Base-by-base conservation (phyloP, 2,329 filamentous ascomycete species). In the Fusarium sambucinum region DNA sequence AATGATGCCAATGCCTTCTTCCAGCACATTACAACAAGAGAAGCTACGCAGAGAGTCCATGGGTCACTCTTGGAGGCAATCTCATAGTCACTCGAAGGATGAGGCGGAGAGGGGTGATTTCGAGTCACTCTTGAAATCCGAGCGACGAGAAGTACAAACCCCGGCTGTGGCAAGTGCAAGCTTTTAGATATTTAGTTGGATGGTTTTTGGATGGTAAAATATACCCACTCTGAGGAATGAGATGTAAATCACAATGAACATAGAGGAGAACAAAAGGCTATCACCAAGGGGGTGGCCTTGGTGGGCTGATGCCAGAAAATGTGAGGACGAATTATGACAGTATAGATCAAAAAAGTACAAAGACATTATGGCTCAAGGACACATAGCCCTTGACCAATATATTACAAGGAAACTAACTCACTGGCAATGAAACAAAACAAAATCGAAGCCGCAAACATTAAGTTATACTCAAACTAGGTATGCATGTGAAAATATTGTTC, bases 401-500 rank as follows among this genome's bases (percentile, higher is more conserved):
- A 7, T 25, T 2, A 9, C 23, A 19, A 3, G 16, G 6, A 17
- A 37, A 19, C 27, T 16, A 37, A 19, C 27, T 16, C 12, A 25
- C 13, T 37, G 21, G n/a, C 14, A 19, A 19, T 19, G 23, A n/a
- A 29, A 14, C 6, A 12, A 13, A 11, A 9, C 14, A 14, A n/a
- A 44, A 29, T 29, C 13, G 16, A 40, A 50, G 17, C 9, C 17
- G 11, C 16, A 25, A 11, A 12, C 21, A 40, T 9, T 10, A 29
- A 12, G 9, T 17, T 21, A 6, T 38, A 29, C 9, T 14, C 17
- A 51, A 35, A 38, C 19, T 11, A n/a, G n/a, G n/a, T n/a, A 32
- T 45, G 19, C 17, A 44, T 55, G 40, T 25, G 10, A 55, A 63
- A 44, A 37, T 29, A 23, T 69, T 51, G 46, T 53, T 37, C 41